Base-by-base conservation (phyloP, 352 stramenopile genomes). In the Globisporangium mamillatum region DNA sequence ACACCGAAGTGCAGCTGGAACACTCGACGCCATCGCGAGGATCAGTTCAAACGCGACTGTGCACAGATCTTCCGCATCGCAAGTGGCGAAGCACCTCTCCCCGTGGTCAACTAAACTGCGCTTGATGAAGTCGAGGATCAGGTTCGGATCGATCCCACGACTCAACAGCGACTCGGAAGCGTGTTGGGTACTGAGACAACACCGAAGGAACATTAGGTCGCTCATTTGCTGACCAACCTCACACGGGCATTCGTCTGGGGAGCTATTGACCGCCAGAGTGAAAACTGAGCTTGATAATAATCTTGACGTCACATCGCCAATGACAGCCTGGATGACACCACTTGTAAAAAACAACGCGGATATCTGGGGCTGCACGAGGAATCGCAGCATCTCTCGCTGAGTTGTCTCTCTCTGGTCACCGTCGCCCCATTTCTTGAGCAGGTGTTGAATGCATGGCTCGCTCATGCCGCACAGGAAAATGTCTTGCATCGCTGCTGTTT, bases 51-150 rank as follows among this genome's bases (percentile, higher is more conserved):
- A 75, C 29, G 64, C 75, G 18, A 85, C 34, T 24, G 75, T 79
- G 48, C 77, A 88, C 20, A 64, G 67, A 46, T 88, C 79, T 82
- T 88, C 79, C 18, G 66, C 56, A 46, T 71, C 58, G 8, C 68
- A 72, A 2, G 70, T 81, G 12, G 68, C 67, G 8, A 71, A 66
- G 44, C 63, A 70, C 32, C 22, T 60, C n/a, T 54, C 53, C 34
- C 66, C 68, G 38, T 84, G 79, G 6, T 60, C 22, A 1, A 25
- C 7, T n/a, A 85, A 32, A 22, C 70, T 75, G 6, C 71, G 50
- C 9, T 38, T 8, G 44, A 83, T 75, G 25, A 83, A 81, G 29
- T 64, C 8, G 44, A 80, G 12, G n/a, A 77, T 52, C 4, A 46
- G 32, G 14, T 63, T 61, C 0, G 16, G 4, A 9, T 53, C 36